Evolutionary conservation across 192 early-diverging fungal genomes (phyloP).

Genomic region (Podila minutissima): DNA sequence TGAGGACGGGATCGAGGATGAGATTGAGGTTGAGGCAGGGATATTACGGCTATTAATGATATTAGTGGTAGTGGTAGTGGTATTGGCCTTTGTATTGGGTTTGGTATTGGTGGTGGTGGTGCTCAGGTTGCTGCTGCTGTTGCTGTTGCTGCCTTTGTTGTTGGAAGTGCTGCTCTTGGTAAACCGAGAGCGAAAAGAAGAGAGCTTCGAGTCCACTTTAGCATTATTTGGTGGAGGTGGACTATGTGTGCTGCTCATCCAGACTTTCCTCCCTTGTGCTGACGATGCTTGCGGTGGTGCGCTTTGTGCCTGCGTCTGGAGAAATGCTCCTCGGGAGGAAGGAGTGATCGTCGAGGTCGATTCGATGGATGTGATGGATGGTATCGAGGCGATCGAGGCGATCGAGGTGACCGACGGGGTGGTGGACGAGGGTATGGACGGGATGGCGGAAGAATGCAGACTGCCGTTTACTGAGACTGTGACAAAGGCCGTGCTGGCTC

Average conservation of each 20-base stretch:
- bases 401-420: conserved; percentile 9
- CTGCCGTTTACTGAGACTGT: neutral
- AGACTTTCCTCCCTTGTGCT: neutral
- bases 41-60: neutral
- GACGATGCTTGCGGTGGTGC: neutral
- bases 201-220: conserved; percentile 5
- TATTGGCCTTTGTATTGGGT: neutral
- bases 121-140: neutral
- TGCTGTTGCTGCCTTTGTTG: neutral
- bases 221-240: neutral
- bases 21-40: neutral
- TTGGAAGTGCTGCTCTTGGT: conserved; percentile 1
- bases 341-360: conserved; percentile 22
- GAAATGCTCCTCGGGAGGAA: neutral
- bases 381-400: conserved; percentile 24
- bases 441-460: neutral
- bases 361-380: conserved; percentile 18
- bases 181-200: conserved; percentile 1
- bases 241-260: neutral
- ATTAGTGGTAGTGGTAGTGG: neutral
- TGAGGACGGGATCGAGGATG: neutral
- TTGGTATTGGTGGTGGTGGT: conserved; percentile 4
- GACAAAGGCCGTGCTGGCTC: conserved; percentile 4
- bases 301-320: conserved; percentile 7
- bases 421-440: conserved; percentile 22